Percentiles rank a stretch among this genome's conserved stretches.
Conservation (phyloP, 768 basidiomycete species). For the Basidioascus undulatus region DNA sequence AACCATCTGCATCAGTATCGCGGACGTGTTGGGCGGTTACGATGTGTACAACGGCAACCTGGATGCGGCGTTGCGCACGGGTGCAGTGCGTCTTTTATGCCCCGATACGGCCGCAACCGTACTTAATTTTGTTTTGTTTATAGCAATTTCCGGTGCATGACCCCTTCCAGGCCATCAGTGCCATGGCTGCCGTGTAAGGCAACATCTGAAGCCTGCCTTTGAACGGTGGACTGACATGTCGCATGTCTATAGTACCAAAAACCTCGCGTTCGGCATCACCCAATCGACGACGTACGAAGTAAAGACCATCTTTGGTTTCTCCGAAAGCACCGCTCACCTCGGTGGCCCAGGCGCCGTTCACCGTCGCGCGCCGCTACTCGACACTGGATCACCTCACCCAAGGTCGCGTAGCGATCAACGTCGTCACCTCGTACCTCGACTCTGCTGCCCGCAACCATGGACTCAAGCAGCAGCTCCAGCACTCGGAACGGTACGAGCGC, state of each 20-base stretch:
- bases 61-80: not conserved
- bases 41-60: not conserved
- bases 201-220: not conserved
- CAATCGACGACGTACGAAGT: constrained; percentile 1
- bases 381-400: constrained; percentile 6
- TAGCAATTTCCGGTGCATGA: not conserved
- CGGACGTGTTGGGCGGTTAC: too few species aligned
- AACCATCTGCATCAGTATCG: too few species aligned
- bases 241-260: too few species aligned
- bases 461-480: not conserved
- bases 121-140: not conserved
- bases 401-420: constrained; percentile 1
- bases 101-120: too few species aligned
- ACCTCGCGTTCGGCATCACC: constrained; percentile 4
- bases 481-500: constrained; percentile 1
- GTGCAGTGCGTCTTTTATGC: too few species aligned
- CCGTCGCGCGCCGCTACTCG: constrained; percentile 2
- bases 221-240: too few species aligned
- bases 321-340: not conserved
- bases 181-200: not conserved
- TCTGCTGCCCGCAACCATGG: not conserved
- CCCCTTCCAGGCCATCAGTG: not conserved
- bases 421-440: constrained; percentile 1
- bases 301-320: too few species aligned
- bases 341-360: not conserved